Conservation (phyloP, 495 filamentous ascomycete species). For the Aspergillus sclerotioniger region DNA sequence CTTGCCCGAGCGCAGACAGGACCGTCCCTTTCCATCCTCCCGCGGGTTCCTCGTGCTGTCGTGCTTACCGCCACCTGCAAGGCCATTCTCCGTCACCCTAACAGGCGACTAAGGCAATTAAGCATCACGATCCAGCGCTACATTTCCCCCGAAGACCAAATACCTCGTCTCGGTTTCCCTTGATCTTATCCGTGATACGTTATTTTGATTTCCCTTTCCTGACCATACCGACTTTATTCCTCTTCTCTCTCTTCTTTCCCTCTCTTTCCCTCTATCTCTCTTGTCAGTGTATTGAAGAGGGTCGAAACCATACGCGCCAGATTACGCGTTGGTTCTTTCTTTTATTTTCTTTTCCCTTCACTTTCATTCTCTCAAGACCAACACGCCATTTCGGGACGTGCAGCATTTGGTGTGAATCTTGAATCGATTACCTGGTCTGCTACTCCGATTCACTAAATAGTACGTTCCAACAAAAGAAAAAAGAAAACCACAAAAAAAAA, state of each 20-base stretch:
- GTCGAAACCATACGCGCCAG: slow-evolving; percentile 13
- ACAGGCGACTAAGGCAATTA: slow-evolving; percentile 49
- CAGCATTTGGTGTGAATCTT: slow-evolving; percentile 6
- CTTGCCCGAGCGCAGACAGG: slow-evolving; percentile 23
- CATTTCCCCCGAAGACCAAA: slow-evolving; percentile 8
- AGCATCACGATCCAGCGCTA: slow-evolving; percentile 46
- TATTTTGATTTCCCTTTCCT: not conserved
- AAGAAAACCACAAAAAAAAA: slow-evolving; percentile 1
- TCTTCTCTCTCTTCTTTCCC: slow-evolving; percentile 11
- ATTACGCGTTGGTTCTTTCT: slow-evolving; percentile 24
- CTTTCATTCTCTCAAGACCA: slow-evolving; percentile 8
- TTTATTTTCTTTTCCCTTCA: slow-evolving; percentile 18
- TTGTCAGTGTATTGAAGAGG: slow-evolving; percentile 12
- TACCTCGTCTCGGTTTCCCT: not conserved
- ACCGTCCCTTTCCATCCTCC: slow-evolving; percentile 29
- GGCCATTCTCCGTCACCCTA: slow-evolving; percentile 44
- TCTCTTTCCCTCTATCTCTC: slow-evolving; percentile 19
- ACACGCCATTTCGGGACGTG: slow-evolving; percentile 12
- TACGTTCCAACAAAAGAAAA: slow-evolving; percentile 22
- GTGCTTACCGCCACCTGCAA: slow-evolving; percentile 47
- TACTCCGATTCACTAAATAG: slow-evolving; percentile 18
- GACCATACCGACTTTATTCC: slow-evolving; percentile 10
- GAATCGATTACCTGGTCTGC: slow-evolving; percentile 5
- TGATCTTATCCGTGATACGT: slow-evolving; percentile 4
- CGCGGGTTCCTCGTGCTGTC: slow-evolving; percentile 36